These are phyloP conservation scores for Kwoniella sp. DNA, from an alignment of 768 basidiomycete species.

Conservation along the genomic window DNA sequence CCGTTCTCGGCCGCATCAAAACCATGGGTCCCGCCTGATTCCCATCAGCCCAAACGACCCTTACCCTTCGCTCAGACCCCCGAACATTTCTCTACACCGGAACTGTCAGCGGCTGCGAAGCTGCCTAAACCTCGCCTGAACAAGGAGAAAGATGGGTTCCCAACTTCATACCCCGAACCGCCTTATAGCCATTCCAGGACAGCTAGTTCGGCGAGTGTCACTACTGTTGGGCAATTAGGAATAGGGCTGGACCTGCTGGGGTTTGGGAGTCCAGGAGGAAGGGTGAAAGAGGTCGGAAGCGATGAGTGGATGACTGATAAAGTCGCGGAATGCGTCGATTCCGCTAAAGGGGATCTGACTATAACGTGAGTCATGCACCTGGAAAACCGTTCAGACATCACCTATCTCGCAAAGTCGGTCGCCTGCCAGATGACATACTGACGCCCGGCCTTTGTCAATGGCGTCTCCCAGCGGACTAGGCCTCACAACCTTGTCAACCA, in stretches of 20 bases:
- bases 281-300: conserved; percentile 26
- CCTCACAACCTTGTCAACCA: conserved; percentile 40
- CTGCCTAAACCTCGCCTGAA: conserved; percentile 29
- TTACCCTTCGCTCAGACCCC: conserved; percentile 35
- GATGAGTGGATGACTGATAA: conserved; percentile 50
- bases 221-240: not conserved
- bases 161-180: conserved; percentile 25
- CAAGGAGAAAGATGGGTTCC: conserved; percentile 17
- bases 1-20: conserved; percentile 43
- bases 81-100: conserved; percentile 12
- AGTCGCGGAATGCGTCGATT: conserved; percentile 44
- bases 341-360: conserved; percentile 27
- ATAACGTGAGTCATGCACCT: conserved; percentile 32
- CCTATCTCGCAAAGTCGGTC: too few relatives aligned
- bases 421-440: too few relatives aligned
- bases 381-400: not conserved
- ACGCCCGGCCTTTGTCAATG: too few relatives aligned
- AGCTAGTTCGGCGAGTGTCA: conserved; percentile 13
- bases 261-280: conserved; percentile 1
- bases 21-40: conserved; percentile 23
- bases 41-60: conserved; percentile 7
- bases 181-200: conserved; percentile 30
- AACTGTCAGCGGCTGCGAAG: not conserved
- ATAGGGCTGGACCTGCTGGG: not conserved
- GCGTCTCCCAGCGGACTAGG: conserved; percentile 25